phyloP scores from a whole-genome alignment of 768 basidiomycete genomes.

The Tulasnella calospora region DNA sequence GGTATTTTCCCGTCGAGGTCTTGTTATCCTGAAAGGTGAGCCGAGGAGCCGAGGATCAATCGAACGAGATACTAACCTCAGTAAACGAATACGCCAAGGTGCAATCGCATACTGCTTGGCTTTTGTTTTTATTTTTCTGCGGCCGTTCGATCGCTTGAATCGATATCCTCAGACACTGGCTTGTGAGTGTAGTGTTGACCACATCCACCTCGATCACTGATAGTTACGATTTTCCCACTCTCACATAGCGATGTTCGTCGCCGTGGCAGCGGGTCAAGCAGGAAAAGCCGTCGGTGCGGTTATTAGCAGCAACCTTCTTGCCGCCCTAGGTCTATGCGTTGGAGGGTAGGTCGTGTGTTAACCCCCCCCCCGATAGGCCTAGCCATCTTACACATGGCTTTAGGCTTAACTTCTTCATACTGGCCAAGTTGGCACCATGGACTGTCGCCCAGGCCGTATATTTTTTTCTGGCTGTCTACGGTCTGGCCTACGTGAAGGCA shows the following conservation, averaged over 20 bases:
- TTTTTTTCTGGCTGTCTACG: slow-evolving; percentile 34
- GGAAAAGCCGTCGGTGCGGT: slow-evolving; percentile 32
- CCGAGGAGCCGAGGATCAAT: not conserved
- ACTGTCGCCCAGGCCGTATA: slow-evolving; percentile 36
- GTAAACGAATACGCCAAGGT: slow-evolving; percentile 23
- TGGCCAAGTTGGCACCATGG: slow-evolving; percentile 33
- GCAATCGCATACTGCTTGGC: slow-evolving; percentile 33
- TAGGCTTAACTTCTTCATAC: slow-evolving; percentile 33
- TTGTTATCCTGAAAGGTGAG: slow-evolving; percentile 17
- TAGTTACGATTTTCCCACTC: not conserved
- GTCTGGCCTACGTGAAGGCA: slow-evolving; percentile 34
- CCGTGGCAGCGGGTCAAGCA: slow-evolving; percentile 32
- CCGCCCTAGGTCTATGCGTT: slow-evolving; percentile 29
- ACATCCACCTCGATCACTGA: not conserved
- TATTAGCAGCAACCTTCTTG: slow-evolving; percentile 31
- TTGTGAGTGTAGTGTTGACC: slow-evolving; percentile 16
- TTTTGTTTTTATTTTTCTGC: slow-evolving; percentile 32
- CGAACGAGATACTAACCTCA: not conserved
- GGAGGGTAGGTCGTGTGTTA: slow-evolving; percentile 24
- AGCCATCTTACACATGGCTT: not conserved
- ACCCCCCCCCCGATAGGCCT: not conserved
- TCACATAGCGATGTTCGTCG: slow-evolving; percentile 30
- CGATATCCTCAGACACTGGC: slow-evolving; percentile 31
- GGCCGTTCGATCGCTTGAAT: slow-evolving; percentile 30
- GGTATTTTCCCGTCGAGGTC: slow-evolving; percentile 11